These are phyloP conservation scores for Colletotrichum tropicale DNA, from an alignment of 2,329 filamentous ascomycete genomes.

Conservation along the genomic window DNA sequence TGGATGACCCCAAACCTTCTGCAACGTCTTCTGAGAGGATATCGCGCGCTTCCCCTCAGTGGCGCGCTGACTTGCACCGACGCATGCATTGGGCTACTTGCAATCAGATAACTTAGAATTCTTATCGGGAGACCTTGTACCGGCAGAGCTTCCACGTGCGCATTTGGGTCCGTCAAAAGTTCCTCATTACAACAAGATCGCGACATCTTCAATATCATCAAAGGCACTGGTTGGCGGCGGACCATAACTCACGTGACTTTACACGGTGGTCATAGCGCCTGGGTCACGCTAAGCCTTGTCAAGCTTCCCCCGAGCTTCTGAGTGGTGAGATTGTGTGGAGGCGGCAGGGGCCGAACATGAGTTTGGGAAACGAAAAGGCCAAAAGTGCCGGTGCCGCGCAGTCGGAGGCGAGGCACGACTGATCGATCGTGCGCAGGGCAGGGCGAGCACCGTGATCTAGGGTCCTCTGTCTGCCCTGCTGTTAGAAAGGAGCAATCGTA, in stretches of 20 bases:
- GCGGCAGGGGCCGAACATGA: slow-evolving; percentile 8
- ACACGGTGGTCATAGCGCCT: slow-evolving; percentile 32
- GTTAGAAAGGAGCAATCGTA: background rate
- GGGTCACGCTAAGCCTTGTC: slow-evolving; percentile 28
- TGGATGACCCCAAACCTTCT: background rate
- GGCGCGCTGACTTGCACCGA: background rate
- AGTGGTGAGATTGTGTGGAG: slow-evolving; percentile 16
- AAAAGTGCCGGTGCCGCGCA: slow-evolving; percentile 6
- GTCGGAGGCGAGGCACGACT: background rate
- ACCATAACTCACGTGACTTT: slow-evolving; percentile 23
- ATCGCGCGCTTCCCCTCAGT: background rate
- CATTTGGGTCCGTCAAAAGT: background rate
- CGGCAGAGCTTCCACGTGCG: background rate
- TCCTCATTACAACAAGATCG: background rate
- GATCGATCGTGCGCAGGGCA: background rate
- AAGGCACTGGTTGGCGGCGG: background rate
- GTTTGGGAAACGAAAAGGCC: background rate
- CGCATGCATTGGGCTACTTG: background rate
- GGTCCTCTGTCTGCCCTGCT: background rate
- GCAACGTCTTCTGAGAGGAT: background rate
- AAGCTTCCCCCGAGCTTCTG: background rate
- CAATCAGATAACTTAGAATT: background rate
- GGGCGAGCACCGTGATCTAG: background rate
- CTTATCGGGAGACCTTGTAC: background rate
- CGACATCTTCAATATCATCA: background rate